A percentile compares a stretch with the other conserved stretches of the same genome.
These are phyloP conservation scores for Salvia hispanica DNA, from an alignment of 257 asterid species.

Conservation along the genomic window DNA sequence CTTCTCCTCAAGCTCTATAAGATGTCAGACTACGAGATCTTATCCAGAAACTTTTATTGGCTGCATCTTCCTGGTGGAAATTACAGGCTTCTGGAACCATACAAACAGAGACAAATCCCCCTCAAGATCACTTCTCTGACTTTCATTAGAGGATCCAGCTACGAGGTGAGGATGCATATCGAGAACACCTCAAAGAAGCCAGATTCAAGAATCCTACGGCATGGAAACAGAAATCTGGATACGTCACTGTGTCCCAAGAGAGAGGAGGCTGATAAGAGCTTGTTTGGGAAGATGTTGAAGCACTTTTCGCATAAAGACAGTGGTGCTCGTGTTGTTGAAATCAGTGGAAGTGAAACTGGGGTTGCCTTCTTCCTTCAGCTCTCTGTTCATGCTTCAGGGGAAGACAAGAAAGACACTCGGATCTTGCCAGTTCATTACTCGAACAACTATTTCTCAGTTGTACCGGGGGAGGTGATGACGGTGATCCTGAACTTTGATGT, in stretches of 20 bases:
- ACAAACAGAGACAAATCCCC: slow-evolving; percentile 53
- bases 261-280: slow-evolving; percentile 35
- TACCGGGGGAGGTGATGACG: slow-evolving; percentile 76
- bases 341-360: slow-evolving; percentile 62
- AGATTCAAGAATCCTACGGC: slow-evolving; percentile 34
- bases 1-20: slow-evolving; percentile 86
- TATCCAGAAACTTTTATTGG: slow-evolving; percentile 97
- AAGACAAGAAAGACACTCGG: slow-evolving; percentile 52
- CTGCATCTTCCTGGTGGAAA: slow-evolving; percentile 72
- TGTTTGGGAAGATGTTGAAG: slow-evolving; percentile 45
- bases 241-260: slow-evolving; percentile 19
- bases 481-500: slow-evolving; percentile 44
- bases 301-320: slow-evolving; percentile 35
- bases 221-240: slow-evolving; percentile 16
- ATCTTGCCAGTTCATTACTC: slow-evolving; percentile 89
- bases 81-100: slow-evolving; percentile 79
- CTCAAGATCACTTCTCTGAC: slow-evolving; percentile 62
- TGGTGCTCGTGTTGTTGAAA: slow-evolving; percentile 42
- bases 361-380: slow-evolving; percentile 86
- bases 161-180: slow-evolving; percentile 65
- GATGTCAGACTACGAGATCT: slow-evolving; percentile 50
- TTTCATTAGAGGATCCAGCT: slow-evolving; percentile 56
- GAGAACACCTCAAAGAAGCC: slow-evolving; percentile 66
- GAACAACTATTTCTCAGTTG: slow-evolving; percentile 89
- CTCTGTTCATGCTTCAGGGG: slow-evolving; percentile 66